phyloP scores from a whole-genome alignment of 306 rosid species.

The Prinsepia uniflora region DNA sequence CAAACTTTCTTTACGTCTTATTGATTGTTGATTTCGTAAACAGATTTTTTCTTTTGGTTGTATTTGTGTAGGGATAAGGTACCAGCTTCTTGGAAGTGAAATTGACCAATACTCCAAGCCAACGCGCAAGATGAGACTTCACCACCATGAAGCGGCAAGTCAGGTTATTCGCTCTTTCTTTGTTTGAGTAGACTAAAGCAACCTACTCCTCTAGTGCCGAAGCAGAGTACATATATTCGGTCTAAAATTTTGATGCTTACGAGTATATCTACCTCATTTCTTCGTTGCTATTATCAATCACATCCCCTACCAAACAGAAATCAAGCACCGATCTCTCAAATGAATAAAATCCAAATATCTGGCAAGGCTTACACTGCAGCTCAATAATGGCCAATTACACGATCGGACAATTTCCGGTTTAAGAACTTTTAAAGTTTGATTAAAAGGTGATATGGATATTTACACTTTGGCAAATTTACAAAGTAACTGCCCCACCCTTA shows the following conservation, averaged over 20 bases:
- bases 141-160: too few species aligned
- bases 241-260: not conserved
- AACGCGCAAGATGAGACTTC: too few species aligned
- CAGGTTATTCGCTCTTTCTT: too few species aligned
- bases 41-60: not conserved
- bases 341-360: not conserved
- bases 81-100: not conserved
- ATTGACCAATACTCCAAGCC: not conserved
- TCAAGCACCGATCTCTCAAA: not conserved
- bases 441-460: not conserved
- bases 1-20: not conserved
- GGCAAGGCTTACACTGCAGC: not conserved
- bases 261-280: not conserved
- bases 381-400: not conserved
- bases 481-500: constrained; percentile 6
- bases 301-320: not conserved
- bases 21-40: not conserved
- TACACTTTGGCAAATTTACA: constrained; percentile 13
- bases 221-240: too few species aligned
- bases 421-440: not conserved
- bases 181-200: too few species aligned
- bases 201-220: too few species aligned
- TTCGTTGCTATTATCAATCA: not conserved
- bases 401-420: not conserved
- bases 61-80: not conserved